Base-by-base conservation (phyloP, 108 stramenopile genomes). In the Craspedostauros australis region DNA sequence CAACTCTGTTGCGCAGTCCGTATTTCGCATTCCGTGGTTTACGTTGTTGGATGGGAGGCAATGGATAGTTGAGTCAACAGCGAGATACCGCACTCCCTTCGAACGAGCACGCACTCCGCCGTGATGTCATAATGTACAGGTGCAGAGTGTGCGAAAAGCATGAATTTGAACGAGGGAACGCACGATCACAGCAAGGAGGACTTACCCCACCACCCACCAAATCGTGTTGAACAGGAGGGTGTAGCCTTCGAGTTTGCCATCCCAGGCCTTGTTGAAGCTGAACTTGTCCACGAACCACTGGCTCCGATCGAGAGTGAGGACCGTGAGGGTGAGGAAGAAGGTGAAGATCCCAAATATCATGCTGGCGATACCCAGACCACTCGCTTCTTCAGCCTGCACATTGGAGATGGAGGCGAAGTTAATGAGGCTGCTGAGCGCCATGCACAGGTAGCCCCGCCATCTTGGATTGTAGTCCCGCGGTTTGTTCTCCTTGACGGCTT, bases 221-320 rank as follows among this genome's bases (percentile, higher is more conserved):
- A 76, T 0, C 9, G 69, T 40, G 9, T 54, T 65, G 11, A 50
- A 26, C 1, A 79, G 26, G 9, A 88, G 36, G 4, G 65, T 70
- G 7, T n/a, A 66, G 25, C 86, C 82, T 60, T 88, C 86, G 0
- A 82, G 15, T 42, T 73, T 72, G 5, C 85, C 86, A 34, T 84
- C 71, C 49, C 47, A 60, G 28, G 66, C 30, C 22, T 79, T 69
- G 29, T 58, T 62, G 52, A 64, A 83, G 39, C 73, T 53, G 24
- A 78, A 70, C 39, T 52, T 62, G 5, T 64, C 56, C 3, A 55
- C 12, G 7, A 69, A 50, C 7, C 15, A 43, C 15, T 42, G 48
- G n/a, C 64, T 33, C 0, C 69, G 58, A 76, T 88, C 82, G 28
- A 76, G 65, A 4, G 72, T 30, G 28, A 84, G 34, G 22, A 88